Conservation (phyloP, 257 asterid genomes). For the Capsicum baccatum region DNA sequence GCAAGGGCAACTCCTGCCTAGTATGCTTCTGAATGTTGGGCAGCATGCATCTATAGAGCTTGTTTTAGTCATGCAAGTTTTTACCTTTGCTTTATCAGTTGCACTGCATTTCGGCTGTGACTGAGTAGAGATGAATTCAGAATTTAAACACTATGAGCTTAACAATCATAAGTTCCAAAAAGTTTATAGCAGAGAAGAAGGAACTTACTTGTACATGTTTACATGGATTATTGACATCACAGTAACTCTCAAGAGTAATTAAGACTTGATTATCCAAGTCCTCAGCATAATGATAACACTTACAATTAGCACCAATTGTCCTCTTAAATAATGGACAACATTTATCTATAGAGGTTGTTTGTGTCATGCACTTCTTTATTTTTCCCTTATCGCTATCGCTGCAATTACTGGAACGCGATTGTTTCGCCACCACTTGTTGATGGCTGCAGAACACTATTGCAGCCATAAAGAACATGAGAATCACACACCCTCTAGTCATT, state of each 20-base stretch:
- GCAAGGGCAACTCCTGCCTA: background rate
- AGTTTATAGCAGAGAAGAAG: background rate
- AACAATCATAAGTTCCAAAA: too few species aligned
- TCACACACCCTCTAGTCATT: background rate
- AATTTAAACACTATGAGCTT: too few species aligned
- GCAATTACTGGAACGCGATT: background rate
- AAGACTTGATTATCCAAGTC: background rate
- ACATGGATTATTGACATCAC: slow-evolving; percentile 21
- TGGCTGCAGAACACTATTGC: background rate
- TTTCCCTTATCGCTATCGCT: background rate
- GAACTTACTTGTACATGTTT: background rate
- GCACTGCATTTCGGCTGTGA: background rate
- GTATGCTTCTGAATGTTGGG: background rate
- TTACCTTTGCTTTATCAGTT: background rate
- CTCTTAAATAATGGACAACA: slow-evolving; percentile 11
- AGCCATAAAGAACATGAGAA: slow-evolving; percentile 8
- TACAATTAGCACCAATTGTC: slow-evolving; percentile 10
- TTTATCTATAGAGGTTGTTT: background rate
- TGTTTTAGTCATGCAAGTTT: background rate
- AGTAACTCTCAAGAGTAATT: slow-evolving; percentile 10
- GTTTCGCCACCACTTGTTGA: background rate
- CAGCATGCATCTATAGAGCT: background rate
- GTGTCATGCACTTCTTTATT: slow-evolving; percentile 20
- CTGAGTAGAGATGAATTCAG: background rate
- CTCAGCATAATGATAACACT: slow-evolving; percentile 4